Evolutionary conservation across 2,329 filamentous ascomycete genomes (phyloP).

Genomic region (Graphilbum sp.): DNA sequence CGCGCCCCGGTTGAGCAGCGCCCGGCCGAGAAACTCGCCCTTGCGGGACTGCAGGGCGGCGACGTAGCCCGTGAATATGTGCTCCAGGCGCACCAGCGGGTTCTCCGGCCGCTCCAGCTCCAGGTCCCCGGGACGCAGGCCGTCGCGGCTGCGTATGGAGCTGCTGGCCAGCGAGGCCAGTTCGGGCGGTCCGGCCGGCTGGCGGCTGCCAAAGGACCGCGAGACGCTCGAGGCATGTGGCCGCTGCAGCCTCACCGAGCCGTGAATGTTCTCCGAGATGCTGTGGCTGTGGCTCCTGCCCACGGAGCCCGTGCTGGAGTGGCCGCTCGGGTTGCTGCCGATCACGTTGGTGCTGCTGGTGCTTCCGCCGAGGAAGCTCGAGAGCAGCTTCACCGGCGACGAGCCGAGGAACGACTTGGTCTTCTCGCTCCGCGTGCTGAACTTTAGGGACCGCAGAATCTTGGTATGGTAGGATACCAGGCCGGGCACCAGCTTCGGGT

Average conservation of each 20-base stretch:
- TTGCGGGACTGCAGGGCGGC: constrained; percentile 71
- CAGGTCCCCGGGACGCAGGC: constrained; percentile 20
- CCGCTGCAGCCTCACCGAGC: constrained; percentile 4
- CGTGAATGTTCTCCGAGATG: constrained; percentile 16
- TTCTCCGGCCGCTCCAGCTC: constrained; percentile 44
- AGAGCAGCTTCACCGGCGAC: constrained; percentile 85
- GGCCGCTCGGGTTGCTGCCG: neutral
- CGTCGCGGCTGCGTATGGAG: constrained; percentile 32
- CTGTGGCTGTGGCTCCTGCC: constrained; percentile 9
- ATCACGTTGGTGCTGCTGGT: constrained; percentile 18
- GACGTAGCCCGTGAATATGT: constrained; percentile 71
- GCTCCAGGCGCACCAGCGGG: constrained; percentile 59
- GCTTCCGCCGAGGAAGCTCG: constrained; percentile 54
- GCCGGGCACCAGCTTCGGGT: constrained; percentile 45
- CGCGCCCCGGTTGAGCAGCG: constrained; percentile 45
- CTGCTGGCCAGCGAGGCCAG: constrained; percentile 34
- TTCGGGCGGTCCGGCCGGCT: constrained; percentile 16
- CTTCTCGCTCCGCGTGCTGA: constrained; percentile 46
- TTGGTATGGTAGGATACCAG: constrained; percentile 67
- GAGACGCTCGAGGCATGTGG: constrained; percentile 3
- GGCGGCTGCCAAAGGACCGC: constrained; percentile 1
- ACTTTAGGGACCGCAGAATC: constrained; percentile 52
- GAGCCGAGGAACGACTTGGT: constrained; percentile 54
- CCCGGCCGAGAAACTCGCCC: constrained; percentile 69
- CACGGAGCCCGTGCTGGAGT: neutral